Evolutionary conservation across 176 grass and related monocot species (phyloP).

Genomic region (Urochloa ruziziensis): DNA sequence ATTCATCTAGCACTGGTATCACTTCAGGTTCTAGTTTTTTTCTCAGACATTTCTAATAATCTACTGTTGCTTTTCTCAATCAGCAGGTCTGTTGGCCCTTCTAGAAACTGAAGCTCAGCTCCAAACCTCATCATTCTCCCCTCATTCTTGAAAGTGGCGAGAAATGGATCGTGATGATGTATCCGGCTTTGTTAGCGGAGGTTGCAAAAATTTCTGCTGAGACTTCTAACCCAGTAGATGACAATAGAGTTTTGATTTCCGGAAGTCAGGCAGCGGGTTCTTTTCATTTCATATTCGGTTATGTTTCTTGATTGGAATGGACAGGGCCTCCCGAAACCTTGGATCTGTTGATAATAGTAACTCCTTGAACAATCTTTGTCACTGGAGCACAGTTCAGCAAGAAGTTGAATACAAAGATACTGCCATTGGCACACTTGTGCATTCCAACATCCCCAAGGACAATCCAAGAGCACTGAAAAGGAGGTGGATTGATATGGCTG

Average conservation of each 20-base stretch:
- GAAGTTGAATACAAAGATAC: constrained; percentile 18
- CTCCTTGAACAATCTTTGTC: constrained; percentile 10
- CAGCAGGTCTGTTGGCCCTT: constrained; percentile 25
- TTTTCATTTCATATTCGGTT: constrained; percentile 33
- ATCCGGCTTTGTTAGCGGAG: constrained; percentile 75
- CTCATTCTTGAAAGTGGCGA: constrained; percentile 31
- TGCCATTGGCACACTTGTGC: constrained; percentile 14
- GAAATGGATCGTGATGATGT: constrained; percentile 71
- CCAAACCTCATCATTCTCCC: constrained; percentile 28
- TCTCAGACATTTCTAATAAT: constrained; percentile 35
- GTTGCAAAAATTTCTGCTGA: constrained; percentile 40
- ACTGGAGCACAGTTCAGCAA: constrained; percentile 29
- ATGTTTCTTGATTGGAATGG: constrained; percentile 38
- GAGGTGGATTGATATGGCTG: constrained; percentile 37
- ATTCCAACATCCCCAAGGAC: constrained; percentile 22
- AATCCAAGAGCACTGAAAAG: constrained; percentile 33
- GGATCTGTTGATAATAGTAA: constrained; percentile 15
- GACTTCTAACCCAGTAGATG: constrained; percentile 31
- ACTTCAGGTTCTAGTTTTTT: constrained; percentile 3
- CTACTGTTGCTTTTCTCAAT: constrained; percentile 12
- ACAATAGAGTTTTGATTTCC: constrained; percentile 38
- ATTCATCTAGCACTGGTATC: not conserved
- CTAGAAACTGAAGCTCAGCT: constrained; percentile 30
- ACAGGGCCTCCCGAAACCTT: constrained; percentile 25
- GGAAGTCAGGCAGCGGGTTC: constrained; percentile 50